phyloP scores from a whole-genome alignment of 441 rosid genomes.

The Raphanus hybrid region DNA sequence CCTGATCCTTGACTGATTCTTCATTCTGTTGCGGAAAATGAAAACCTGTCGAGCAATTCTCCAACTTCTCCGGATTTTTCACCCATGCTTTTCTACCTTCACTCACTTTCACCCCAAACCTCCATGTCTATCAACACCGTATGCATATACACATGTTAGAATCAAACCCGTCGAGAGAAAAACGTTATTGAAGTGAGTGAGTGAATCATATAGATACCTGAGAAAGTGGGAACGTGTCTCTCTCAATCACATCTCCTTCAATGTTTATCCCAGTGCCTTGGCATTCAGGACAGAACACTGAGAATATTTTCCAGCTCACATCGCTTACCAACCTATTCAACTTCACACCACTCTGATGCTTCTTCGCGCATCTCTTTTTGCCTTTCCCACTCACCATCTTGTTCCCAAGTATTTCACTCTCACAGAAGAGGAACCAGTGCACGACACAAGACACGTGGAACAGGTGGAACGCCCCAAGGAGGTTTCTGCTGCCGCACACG shows the following conservation, averaged over 20 bases:
- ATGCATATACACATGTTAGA: neutral
- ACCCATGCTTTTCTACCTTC: constrained; percentile 91
- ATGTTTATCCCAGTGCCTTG: constrained; percentile 81
- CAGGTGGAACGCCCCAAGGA: constrained; percentile 86
- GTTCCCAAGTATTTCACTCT: constrained; percentile 60
- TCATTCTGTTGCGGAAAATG: constrained; percentile 59
- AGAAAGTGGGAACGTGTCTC: constrained; percentile 66
- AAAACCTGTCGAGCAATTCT: constrained; percentile 85
- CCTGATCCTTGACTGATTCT: constrained; percentile 50
- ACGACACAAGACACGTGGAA: constrained; percentile 91
- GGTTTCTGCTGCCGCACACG: constrained; percentile 85
- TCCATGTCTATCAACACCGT: constrained; percentile 63
- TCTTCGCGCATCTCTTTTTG: constrained; percentile 59
- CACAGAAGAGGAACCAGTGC: constrained; percentile 91
- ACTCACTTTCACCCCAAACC: constrained; percentile 65
- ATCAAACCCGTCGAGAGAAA: neutral
- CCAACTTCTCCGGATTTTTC: constrained; percentile 73
- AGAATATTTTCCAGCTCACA: constrained; percentile 52
- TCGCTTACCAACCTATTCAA: constrained; percentile 40
- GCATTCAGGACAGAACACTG: constrained; percentile 90
- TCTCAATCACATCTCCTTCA: constrained; percentile 68
- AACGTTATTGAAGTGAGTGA: neutral
- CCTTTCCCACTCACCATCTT: constrained; percentile 50
- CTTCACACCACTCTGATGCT: constrained; percentile 55
- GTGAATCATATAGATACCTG: constrained; percentile 57